Percentiles rank a stretch among this genome's conserved stretches.
phyloP scores from a whole-genome alignment of 179 eudicot species.

The Patellifolia procumbens region DNA sequence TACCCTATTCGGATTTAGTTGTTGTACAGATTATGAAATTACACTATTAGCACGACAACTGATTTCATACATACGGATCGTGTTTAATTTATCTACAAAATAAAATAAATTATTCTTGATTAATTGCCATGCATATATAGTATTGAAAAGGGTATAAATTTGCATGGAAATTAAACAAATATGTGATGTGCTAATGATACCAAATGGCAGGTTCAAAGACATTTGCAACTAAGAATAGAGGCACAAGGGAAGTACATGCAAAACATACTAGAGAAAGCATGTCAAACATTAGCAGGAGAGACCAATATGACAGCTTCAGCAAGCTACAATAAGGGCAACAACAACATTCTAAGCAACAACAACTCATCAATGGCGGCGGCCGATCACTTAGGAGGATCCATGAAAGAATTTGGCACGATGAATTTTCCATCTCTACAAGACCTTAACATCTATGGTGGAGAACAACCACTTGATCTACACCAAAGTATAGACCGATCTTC shows the following conservation, averaged over 20 bases:
- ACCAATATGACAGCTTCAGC: constrained; percentile 40
- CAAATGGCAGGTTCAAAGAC: constrained; percentile 69
- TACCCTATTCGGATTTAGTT: no score
- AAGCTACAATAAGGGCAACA: constrained; percentile 27
- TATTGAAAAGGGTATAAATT: neutral
- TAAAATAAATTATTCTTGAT: no score
- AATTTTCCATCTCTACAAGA: constrained; percentile 78
- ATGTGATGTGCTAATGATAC: neutral
- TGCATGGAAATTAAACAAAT: neutral
- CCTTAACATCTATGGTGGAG: constrained; percentile 69
- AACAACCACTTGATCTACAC: constrained; percentile 43
- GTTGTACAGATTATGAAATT: no score
- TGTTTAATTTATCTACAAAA: no score
- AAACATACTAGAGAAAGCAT: constrained; percentile 82
- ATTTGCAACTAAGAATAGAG: constrained; percentile 82
- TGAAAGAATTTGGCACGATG: constrained; percentile 57
- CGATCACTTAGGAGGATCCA: constrained; percentile 29
- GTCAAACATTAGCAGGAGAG: constrained; percentile 83
- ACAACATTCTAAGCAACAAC: constrained; percentile 8
- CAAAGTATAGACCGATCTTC: constrained; percentile 40
- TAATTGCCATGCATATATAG: no score
- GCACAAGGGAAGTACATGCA: constrained; percentile 99
- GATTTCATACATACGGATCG: no score
- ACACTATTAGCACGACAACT: no score
- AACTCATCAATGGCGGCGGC: constrained; percentile 16